Conservation (phyloP, 2,329 filamentous ascomycete genomes). For the Microdochium paspali region DNA sequence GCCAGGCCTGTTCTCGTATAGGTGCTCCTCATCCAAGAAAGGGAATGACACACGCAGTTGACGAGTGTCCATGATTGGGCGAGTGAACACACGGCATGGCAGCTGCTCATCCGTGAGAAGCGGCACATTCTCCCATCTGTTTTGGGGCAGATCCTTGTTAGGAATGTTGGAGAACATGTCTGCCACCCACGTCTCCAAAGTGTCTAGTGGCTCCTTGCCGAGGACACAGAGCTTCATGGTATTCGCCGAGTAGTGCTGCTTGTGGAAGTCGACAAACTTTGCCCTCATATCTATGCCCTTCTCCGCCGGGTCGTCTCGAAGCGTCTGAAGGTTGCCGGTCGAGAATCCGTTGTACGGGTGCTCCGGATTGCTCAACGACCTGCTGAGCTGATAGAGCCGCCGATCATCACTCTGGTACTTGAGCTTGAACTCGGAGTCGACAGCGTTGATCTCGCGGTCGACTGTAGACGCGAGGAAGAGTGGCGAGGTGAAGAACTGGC, state of each 20-base stretch:
- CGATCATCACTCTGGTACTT: conserved; percentile 86
- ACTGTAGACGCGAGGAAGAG: conserved; percentile 78
- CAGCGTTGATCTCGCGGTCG: conserved; percentile 78
- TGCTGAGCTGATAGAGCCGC: conserved; percentile 80
- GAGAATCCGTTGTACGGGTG: conserved; percentile 90
- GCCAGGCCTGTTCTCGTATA: conserved; percentile 73
- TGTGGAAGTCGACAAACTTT: conserved; percentile 88
- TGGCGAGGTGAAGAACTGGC: conserved; percentile 86
- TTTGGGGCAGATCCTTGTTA: conserved; percentile 67
- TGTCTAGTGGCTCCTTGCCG: conserved; percentile 71
- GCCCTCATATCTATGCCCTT: conserved; percentile 76
- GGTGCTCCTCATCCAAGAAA: conserved; percentile 74
- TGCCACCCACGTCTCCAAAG: conserved; percentile 73
- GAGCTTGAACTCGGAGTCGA: conserved; percentile 97
- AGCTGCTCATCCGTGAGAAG: conserved; percentile 40
- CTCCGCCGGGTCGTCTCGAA: conserved; percentile 73
- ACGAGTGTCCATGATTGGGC: conserved; percentile 82
- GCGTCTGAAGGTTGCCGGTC: conserved; percentile 77
- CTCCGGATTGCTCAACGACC: conserved; percentile 75
- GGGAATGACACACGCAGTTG: conserved; percentile 75
- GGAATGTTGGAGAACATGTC: conserved; percentile 74
- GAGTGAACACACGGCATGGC: conserved; percentile 69
- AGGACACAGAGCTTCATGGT: conserved; percentile 86
- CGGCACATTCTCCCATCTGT: conserved; percentile 42
- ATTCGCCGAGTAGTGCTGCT: conserved; percentile 85